Conservation (phyloP, 192 early-diverging fungal genomes). For the Gonapodya sp. region DNA sequence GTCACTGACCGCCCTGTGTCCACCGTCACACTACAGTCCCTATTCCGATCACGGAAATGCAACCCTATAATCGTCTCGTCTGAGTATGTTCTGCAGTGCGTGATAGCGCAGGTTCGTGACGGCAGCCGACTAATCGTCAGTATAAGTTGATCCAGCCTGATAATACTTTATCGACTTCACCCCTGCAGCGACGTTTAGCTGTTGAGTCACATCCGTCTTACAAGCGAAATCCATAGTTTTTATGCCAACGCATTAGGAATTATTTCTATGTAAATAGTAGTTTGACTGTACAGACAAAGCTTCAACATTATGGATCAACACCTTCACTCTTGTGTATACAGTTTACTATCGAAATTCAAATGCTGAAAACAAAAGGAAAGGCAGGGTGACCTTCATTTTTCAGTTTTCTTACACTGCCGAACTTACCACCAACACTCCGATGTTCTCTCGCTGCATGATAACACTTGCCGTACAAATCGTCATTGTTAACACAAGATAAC, state of each 20-base stretch:
- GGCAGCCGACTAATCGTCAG: background rate
- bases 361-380: background rate
- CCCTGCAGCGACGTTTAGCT: background rate
- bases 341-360: background rate
- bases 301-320: too few relatives aligned
- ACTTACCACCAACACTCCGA: background rate
- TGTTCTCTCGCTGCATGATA: background rate
- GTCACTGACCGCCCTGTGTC: background rate
- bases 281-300: too few relatives aligned
- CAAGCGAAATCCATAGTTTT: too few relatives aligned
- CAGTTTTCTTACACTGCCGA: background rate
- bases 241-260: too few relatives aligned
- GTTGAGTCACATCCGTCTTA: background rate
- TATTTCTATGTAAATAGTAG: too few relatives aligned
- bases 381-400: background rate
- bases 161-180: background rate
- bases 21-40: background rate
- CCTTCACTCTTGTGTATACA: too few relatives aligned
- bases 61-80: background rate
- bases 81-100: background rate
- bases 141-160: background rate
- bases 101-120: background rate
- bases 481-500: too few relatives aligned
- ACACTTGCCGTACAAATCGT: too few relatives aligned
- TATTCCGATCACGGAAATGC: background rate